Conservation (phyloP, 1,284 basidiomycete genomes). For the Athelia sp. region DNA sequence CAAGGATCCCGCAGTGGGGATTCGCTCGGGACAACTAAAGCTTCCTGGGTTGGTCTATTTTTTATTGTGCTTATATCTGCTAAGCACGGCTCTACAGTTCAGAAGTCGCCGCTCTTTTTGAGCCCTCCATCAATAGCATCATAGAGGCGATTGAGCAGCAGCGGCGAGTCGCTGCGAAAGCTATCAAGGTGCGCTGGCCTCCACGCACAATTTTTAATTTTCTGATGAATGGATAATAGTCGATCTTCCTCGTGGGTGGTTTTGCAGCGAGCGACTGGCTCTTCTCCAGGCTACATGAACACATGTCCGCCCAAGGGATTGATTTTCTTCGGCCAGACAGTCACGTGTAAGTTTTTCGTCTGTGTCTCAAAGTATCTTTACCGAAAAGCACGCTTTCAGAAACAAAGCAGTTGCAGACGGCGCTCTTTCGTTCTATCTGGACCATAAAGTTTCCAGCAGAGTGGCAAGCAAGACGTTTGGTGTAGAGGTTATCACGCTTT, state of each 20-base stretch:
- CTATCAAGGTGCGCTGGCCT: slow-evolving; percentile 18
- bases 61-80: not conserved
- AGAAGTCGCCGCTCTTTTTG: slow-evolving; percentile 33
- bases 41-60: slow-evolving; percentile 27
- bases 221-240: slow-evolving; percentile 15
- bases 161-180: slow-evolving; percentile 16
- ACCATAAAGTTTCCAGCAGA: slow-evolving; percentile 30
- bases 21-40: slow-evolving; percentile 34
- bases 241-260: slow-evolving; percentile 33
- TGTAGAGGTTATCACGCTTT: slow-evolving; percentile 18
- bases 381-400: slow-evolving; percentile 20
- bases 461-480: slow-evolving; percentile 32
- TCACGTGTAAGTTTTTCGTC: slow-evolving; percentile 31
- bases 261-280: slow-evolving; percentile 36
- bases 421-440: slow-evolving; percentile 33
- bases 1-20: slow-evolving; percentile 29
- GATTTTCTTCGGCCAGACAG: slow-evolving; percentile 38
- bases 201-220: not conserved
- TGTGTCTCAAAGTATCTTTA: not conserved
- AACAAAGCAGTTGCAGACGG: slow-evolving; percentile 43
- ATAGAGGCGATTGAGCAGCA: slow-evolving; percentile 28
- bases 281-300: slow-evolving; percentile 19
- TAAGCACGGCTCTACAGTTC: slow-evolving; percentile 6
- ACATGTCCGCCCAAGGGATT: slow-evolving; percentile 23
- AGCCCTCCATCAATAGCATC: slow-evolving; percentile 31